Percentiles rank a stretch among this genome's conserved stretches.
Evolutionary conservation across 177 flowering plant species (phyloP).

Genomic region (Tripterygium wilfordii): DNA sequence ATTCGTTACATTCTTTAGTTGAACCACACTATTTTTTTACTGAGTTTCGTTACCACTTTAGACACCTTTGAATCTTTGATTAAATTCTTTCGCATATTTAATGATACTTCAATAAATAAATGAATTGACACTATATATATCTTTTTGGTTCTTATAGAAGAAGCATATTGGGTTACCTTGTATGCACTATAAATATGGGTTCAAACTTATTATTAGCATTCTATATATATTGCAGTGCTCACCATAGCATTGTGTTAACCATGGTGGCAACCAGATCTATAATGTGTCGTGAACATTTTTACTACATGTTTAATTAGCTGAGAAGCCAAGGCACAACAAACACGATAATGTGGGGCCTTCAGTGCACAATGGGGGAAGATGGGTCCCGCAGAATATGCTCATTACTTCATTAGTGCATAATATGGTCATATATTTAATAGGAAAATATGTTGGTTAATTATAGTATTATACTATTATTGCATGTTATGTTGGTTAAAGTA

Average conservation of each 20-base stretch:
- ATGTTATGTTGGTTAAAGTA: conserved; percentile 24
- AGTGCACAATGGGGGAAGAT: not conserved
- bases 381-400: conserved; percentile 12
- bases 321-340: too few species aligned
- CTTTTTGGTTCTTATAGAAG: conserved; percentile 2
- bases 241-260: conserved; percentile 6
- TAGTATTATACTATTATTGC: conserved; percentile 1
- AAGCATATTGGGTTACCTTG: conserved; percentile 4
- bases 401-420: too few species aligned
- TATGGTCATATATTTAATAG: too few species aligned
- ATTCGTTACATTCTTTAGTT: conserved; percentile 10
- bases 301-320: too few species aligned
- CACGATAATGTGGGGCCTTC: conserved; percentile 10
- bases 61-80: not conserved
- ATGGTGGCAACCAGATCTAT: conserved; percentile 19
- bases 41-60: not conserved
- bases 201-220: conserved; percentile 4
- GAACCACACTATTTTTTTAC: conserved; percentile 6
- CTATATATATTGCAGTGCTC: not conserved
- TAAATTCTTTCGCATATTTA: too few species aligned
- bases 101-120: too few species aligned
- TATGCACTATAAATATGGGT: conserved; percentile 6
- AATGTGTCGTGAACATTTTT: too few species aligned
- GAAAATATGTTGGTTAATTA: not conserved
- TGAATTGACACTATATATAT: not conserved